Base-by-base conservation (phyloP, 2,329 filamentous ascomycete genomes). In the Aspergillus proliferans region DNA sequence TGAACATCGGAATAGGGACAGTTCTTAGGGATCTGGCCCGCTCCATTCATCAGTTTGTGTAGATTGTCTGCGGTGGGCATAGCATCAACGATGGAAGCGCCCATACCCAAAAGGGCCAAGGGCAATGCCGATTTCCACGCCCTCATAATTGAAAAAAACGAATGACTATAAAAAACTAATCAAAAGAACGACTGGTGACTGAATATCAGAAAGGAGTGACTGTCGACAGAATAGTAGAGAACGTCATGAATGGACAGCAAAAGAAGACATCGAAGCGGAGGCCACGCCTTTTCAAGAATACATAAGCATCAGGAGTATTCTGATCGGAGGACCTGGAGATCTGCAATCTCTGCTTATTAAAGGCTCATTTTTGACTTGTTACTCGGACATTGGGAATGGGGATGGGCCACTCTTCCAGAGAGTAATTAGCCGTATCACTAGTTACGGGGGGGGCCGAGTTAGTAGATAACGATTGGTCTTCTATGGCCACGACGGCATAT, bases 1-100 rank as follows among this genome's bases (percentile, higher is more conserved):
- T 56, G 43, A 1, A 46, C 41, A 3, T 56, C 47, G 5, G 56
- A 56, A 47, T 55, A 60, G 19, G 58, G 59, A 41, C 59, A 60
- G 28, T 18, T 43, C 22, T 43, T 43, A 15, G 21, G 41, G 21
- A 40, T 40, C 6, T 21, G 38, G 38, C 8, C 18, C n/a, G n/a
- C 6, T 40, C 38, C 38, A 22, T 40, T 21, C 38, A 40, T 40
- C 38, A 40, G 19, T 18, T 19, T 21, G 18, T 40, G 15, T 8
- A 40, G 9, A 21, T 40, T 40, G 5, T 40, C 38, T 12, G 38
- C 38, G 10, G 38, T 40, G 38, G 38, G 38, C 38, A 40, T 40
- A 12, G 38, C 38, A 21, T 40, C 38, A 9, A 40, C 18, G 12
- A 40, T 19, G 4, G 38, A 40, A 19, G 38, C 18, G 19, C 38